Evolutionary conservation across 2,329 filamentous ascomycete genomes (phyloP).

Genomic region (Coleophoma crateriformis): DNA sequence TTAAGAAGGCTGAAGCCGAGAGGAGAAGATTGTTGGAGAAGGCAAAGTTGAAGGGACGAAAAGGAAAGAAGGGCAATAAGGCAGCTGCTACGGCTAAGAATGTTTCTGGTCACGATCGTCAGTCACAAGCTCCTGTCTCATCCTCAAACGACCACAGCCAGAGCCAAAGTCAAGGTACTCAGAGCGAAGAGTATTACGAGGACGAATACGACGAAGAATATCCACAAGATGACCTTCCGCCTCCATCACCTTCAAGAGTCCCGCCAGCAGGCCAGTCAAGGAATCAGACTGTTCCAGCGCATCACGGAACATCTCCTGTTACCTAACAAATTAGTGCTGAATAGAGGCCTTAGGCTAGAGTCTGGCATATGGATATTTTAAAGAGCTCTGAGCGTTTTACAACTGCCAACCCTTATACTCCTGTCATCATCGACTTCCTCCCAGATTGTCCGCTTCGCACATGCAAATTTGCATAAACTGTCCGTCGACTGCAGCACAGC

Average conservation of each 20-base stretch:
- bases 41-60: conserved; percentile 87
- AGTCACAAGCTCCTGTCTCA: conserved; percentile 30
- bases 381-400: too few relatives aligned
- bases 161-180: conserved; percentile 32
- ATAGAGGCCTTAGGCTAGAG: too few relatives aligned
- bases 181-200: conserved; percentile 41
- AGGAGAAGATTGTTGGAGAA: conserved; percentile 82
- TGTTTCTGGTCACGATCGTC: conserved; percentile 17
- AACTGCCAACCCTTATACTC: too few relatives aligned
- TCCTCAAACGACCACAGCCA: conserved; percentile 20
- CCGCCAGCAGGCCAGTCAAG: conserved; percentile 1
- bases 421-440: too few relatives aligned
- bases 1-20: conserved; percentile 80
- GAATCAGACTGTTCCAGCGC: too few relatives aligned
- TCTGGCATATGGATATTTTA: too few relatives aligned
- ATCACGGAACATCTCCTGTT: too few relatives aligned
- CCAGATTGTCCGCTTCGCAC: too few relatives aligned
- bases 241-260: conserved; percentile 13
- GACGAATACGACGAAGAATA: conserved; percentile 45
- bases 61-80: conserved; percentile 79
- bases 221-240: conserved; percentile 17
- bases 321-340: too few relatives aligned
- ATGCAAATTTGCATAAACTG: too few relatives aligned
- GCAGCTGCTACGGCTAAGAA: conserved; percentile 13
- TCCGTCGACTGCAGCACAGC: too few relatives aligned